phyloP scores from a whole-genome alignment of 441 rosid species.

The Corymbia citriodora region DNA sequence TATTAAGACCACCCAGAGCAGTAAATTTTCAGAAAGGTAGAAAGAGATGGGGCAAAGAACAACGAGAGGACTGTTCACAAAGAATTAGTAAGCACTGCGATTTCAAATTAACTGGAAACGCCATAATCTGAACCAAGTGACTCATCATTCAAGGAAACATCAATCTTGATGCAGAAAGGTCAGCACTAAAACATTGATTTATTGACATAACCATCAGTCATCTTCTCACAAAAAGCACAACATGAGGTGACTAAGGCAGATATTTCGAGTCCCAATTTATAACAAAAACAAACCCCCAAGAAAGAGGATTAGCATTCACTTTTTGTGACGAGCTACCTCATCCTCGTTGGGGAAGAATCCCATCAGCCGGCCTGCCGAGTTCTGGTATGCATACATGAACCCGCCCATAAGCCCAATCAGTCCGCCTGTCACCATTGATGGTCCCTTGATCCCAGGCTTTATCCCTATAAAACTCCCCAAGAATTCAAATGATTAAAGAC shows the following conservation, averaged over 20 bases:
- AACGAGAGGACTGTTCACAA: not conserved
- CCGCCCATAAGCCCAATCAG: constrained; percentile 96
- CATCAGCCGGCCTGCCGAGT: constrained; percentile 93
- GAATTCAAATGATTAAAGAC: not conserved
- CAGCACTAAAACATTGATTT: not conserved
- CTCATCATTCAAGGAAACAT: not conserved
- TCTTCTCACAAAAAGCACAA: not conserved
- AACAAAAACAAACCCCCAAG: not conserved
- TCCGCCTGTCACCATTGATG: constrained; percentile 95
- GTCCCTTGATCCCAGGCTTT: not conserved
- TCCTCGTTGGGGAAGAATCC: constrained; percentile 89
- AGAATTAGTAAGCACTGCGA: not conserved
- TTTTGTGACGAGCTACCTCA: constrained; percentile 75
- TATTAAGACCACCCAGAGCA: not conserved
- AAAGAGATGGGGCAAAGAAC: not conserved
- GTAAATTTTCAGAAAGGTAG: not conserved
- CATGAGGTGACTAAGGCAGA: not conserved
- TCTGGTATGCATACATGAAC: constrained; percentile 98
- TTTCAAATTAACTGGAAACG: not conserved
- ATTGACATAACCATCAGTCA: not conserved
- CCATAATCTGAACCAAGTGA: not conserved
- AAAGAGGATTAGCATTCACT: constrained; percentile 18
- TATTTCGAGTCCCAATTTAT: not conserved
- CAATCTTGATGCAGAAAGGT: not conserved
- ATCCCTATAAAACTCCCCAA: not conserved